Percentiles rank a stretch among this genome's conserved stretches.
Conservation (phyloP, 352 stramenopile genomes). For the Pythium phragmiticola region DNA sequence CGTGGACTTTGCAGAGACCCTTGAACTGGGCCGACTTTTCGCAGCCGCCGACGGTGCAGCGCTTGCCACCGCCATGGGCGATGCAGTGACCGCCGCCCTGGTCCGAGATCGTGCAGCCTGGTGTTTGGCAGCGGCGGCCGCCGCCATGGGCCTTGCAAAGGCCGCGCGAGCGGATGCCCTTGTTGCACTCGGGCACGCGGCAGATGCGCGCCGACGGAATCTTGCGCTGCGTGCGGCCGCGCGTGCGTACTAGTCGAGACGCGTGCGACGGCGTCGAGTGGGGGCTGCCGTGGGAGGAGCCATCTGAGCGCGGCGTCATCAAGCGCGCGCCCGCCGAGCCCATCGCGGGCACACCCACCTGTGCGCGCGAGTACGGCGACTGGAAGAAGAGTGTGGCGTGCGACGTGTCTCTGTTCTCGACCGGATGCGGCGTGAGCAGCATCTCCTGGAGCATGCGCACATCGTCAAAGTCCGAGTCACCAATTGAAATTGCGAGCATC, state of each 20-base stretch:
- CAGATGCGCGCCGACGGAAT: conserved; percentile 64
- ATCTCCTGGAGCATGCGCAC: conserved; percentile 27
- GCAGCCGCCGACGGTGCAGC: conserved; percentile 70
- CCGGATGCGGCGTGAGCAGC: conserved; percentile 20
- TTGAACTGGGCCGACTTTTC: conserved; percentile 82
- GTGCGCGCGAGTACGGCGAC: conserved; percentile 5
- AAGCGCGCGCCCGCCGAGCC: background rate
- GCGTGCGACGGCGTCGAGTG: conserved; percentile 4
- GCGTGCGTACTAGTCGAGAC: conserved; percentile 4
- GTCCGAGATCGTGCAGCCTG: conserved; percentile 82
- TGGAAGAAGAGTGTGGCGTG: conserved; percentile 14
- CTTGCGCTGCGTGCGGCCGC: conserved; percentile 17
- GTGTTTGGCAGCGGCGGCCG: conserved; percentile 70
- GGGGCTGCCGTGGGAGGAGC: conserved; percentile 17
- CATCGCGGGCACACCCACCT: background rate
- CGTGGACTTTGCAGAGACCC: conserved; percentile 82
- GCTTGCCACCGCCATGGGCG: conserved; percentile 79
- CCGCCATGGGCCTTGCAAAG: conserved; percentile 86
- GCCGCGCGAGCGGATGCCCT: conserved; percentile 76
- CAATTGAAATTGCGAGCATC: conserved; percentile 15
- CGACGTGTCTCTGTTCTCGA: background rate
- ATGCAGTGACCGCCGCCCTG: conserved; percentile 84
- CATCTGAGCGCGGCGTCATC: conserved; percentile 18
- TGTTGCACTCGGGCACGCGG: conserved; percentile 71
- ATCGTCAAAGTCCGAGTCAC: conserved; percentile 21